Conservation (phyloP, 345 rosid species). For the Moricandia arvensis region DNA sequence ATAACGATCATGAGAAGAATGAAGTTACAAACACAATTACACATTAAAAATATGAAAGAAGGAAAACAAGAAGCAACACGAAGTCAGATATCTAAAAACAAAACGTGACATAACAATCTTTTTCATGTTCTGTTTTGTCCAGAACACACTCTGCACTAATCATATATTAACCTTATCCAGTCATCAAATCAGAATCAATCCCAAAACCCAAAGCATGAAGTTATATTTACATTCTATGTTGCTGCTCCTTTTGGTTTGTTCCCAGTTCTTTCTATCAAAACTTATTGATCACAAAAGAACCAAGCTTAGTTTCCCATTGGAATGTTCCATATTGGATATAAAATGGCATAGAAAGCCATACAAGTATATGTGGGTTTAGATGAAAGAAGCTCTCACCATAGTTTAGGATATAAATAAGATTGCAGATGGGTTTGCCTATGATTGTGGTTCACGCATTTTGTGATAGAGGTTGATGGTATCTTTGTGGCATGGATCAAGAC, state of each 20-base stretch:
- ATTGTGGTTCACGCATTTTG: constrained; percentile 44
- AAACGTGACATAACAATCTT: neutral
- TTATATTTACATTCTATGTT: constrained; percentile 6
- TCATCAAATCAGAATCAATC: constrained; percentile 1
- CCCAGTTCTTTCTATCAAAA: neutral
- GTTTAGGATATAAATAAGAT: neutral
- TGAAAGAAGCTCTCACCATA: neutral
- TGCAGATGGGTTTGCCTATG: neutral
- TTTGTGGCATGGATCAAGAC: constrained; percentile 65
- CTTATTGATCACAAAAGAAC: constrained; percentile 5
- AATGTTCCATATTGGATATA: neutral
- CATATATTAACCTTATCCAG: neutral
- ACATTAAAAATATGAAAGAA: neutral
- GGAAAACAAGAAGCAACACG: neutral
- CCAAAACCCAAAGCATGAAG: neutral
- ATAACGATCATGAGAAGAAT: neutral
- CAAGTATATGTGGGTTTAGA: neutral
- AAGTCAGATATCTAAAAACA: neutral
- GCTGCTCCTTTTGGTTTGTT: neutral
- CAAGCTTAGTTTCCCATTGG: neutral
- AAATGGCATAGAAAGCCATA: neutral
- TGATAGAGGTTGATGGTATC: constrained; percentile 65
- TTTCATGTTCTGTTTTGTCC: neutral
- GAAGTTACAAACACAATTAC: neutral
- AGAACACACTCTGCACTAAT: neutral